Conservation (phyloP, 192 early-diverging fungal genomes). For the Entomortierella chlamydospora region DNA sequence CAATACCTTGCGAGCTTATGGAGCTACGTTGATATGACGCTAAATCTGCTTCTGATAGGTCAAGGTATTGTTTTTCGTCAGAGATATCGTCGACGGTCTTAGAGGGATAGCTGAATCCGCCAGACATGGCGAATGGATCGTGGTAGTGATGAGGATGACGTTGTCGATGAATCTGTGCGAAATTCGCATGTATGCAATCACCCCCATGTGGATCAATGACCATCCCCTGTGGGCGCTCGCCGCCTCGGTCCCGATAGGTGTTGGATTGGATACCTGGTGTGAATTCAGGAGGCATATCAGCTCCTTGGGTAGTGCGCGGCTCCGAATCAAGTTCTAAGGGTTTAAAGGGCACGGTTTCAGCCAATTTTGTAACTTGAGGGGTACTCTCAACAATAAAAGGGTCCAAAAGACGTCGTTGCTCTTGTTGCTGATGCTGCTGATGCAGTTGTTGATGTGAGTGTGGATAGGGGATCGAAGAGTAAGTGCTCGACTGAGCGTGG, state of each 20-base stretch:
- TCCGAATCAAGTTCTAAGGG: background rate
- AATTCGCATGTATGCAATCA: background rate
- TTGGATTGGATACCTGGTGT: constrained; percentile 42
- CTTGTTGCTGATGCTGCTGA: background rate
- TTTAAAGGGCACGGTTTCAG: background rate
- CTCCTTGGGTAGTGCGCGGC: constrained; percentile 2
- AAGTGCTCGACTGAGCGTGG: too few species aligned
- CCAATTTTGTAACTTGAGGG: too few species aligned
- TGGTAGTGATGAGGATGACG: background rate
- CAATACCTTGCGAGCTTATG: background rate
- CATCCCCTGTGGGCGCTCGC: constrained; percentile 15
- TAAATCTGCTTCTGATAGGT: background rate
- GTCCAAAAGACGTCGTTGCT: too few species aligned
- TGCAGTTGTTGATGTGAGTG: background rate
- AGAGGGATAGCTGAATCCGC: background rate
- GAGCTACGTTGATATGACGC: background rate
- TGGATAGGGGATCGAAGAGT: background rate
- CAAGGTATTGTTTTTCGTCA: background rate
- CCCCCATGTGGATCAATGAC: background rate
- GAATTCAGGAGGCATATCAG: constrained; percentile 19
- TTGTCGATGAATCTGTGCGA: background rate
- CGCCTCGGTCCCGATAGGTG: constrained; percentile 1
- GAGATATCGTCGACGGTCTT: too few species aligned
- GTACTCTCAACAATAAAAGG: too few species aligned
- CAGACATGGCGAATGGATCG: background rate